Percentiles rank a stretch among this genome's conserved stretches.
These are phyloP conservation scores for Asterophora parasitica DNA, from an alignment of 768 basidiomycete genomes.

Conservation along the genomic window DNA sequence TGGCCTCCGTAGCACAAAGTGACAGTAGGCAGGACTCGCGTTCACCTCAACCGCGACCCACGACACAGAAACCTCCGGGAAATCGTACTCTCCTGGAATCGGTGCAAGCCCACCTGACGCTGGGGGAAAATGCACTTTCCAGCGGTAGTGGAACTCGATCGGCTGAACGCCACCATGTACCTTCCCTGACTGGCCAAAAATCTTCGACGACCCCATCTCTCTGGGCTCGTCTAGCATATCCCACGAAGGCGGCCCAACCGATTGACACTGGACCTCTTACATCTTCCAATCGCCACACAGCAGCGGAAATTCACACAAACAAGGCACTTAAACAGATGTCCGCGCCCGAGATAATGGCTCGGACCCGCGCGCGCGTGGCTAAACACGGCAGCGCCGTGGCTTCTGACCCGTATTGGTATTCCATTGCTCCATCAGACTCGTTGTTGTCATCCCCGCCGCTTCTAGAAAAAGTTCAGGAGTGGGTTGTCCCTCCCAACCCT, in stretches of 20 bases:
- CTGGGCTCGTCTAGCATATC: conserved; percentile 24
- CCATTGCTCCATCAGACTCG: background rate
- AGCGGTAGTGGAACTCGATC: background rate
- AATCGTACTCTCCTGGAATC: conserved; percentile 42
- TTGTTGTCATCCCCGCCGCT: background rate
- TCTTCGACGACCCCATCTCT: conserved; percentile 14
- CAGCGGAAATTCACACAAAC: too few species aligned
- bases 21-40: background rate
- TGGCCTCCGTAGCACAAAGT: conserved; percentile 3
- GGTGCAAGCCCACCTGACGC: conserved; percentile 42
- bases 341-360: conserved; percentile 25
- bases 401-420: background rate
- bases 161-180: conserved; percentile 4
- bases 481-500: background rate
- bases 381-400: background rate
- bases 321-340: conserved; percentile 4
- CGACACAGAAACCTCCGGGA: conserved; percentile 10
- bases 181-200: background rate
- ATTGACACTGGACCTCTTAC: background rate
- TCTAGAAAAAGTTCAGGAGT: background rate
- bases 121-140: background rate
- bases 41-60: background rate
- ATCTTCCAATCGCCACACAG: too few species aligned
- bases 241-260: background rate
- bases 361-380: conserved; percentile 22